Conservation (phyloP, 2,329 filamentous ascomycete species). For the Hansfordia pulvinata region DNA sequence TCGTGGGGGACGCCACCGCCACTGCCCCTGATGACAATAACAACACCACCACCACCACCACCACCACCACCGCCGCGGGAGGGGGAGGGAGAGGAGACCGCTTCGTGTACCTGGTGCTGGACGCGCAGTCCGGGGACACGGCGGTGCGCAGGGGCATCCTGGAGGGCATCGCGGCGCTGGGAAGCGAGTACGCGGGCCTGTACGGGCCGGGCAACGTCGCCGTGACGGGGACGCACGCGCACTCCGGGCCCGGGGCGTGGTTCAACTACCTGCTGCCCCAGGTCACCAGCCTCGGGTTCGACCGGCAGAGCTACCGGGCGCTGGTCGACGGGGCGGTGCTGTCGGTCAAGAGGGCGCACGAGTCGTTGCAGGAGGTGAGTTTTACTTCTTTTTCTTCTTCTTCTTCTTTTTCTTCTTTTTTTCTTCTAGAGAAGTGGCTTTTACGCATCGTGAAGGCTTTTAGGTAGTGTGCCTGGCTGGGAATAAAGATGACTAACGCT, state of each 20-base stretch:
- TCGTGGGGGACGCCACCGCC: slow-evolving; percentile 61
- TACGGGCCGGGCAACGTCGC: slow-evolving; percentile 73
- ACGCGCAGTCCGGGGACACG: slow-evolving; percentile 75
- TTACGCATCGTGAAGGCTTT: no score
- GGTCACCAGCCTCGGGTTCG: slow-evolving; percentile 74
- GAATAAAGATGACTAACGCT: no score
- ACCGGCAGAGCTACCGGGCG: slow-evolving; percentile 72
- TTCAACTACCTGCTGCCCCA: slow-evolving; percentile 85
- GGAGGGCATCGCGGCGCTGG: slow-evolving; percentile 52
- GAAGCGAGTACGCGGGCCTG: slow-evolving; percentile 55
- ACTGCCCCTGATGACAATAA: no score
- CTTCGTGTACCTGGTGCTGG: slow-evolving; percentile 78
- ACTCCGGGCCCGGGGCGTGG: slow-evolving; percentile 83
- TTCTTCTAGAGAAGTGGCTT: no score
- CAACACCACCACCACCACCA: no score
- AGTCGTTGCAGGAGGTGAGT: slow-evolving; percentile 38
- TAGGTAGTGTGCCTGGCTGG: no score
- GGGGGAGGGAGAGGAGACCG: no score
- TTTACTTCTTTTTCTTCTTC: background rate
- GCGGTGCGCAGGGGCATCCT: slow-evolving; percentile 75
- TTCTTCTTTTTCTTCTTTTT: no score
- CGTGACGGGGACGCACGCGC: slow-evolving; percentile 83
- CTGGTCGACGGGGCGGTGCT: slow-evolving; percentile 74
- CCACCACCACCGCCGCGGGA: no score
- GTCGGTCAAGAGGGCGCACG: slow-evolving; percentile 69